Evolutionary conservation across 495 filamentous ascomycete genomes (phyloP).

Genomic region (Cercophora scortea): DNA sequence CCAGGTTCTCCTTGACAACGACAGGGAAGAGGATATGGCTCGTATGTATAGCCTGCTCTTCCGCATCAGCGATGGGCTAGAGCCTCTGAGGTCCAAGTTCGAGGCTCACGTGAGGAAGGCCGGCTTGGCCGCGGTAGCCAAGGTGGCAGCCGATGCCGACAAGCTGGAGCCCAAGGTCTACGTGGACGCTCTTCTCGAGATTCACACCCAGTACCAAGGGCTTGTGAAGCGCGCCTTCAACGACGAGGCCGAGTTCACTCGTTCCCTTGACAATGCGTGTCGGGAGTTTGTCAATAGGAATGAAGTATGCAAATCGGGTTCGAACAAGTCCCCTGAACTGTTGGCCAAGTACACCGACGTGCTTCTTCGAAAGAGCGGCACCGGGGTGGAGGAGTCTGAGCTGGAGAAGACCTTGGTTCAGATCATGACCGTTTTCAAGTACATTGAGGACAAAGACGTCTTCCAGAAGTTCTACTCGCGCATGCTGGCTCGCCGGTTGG

Average conservation of each 20-base stretch:
- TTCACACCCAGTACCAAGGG: slow-evolving; percentile 85
- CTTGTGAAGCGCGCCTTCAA: slow-evolving; percentile 90
- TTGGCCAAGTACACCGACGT: slow-evolving; percentile 95
- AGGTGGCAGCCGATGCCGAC: slow-evolving; percentile 82
- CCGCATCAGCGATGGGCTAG: slow-evolving; percentile 84
- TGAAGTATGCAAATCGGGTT: slow-evolving; percentile 84
- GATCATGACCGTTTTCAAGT: slow-evolving; percentile 99
- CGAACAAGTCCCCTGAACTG: slow-evolving; percentile 86
- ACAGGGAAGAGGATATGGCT: slow-evolving; percentile 88
- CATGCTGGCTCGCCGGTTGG: slow-evolving; percentile 88
- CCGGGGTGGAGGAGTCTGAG: slow-evolving; percentile 84
- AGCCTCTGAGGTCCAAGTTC: slow-evolving; percentile 81
- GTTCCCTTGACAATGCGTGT: slow-evolving; percentile 94
- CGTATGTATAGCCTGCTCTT: slow-evolving; percentile 93
- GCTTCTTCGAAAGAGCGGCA: slow-evolving; percentile 85
- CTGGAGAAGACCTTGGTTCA: slow-evolving; percentile 85
- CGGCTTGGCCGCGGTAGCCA: slow-evolving; percentile 79
- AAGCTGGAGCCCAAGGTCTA: slow-evolving; percentile 93
- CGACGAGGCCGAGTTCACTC: slow-evolving; percentile 93
- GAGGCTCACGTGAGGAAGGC: slow-evolving; percentile 89
- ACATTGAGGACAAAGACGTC: slow-evolving; percentile 99
- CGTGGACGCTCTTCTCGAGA: slow-evolving; percentile 88
- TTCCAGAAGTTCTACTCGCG: slow-evolving; percentile 99
- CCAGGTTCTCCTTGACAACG: slow-evolving; percentile 88
- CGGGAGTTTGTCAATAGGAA: slow-evolving; percentile 97